Base-by-base conservation (phyloP, 306 rosid species). In the Quercus dentata region DNA sequence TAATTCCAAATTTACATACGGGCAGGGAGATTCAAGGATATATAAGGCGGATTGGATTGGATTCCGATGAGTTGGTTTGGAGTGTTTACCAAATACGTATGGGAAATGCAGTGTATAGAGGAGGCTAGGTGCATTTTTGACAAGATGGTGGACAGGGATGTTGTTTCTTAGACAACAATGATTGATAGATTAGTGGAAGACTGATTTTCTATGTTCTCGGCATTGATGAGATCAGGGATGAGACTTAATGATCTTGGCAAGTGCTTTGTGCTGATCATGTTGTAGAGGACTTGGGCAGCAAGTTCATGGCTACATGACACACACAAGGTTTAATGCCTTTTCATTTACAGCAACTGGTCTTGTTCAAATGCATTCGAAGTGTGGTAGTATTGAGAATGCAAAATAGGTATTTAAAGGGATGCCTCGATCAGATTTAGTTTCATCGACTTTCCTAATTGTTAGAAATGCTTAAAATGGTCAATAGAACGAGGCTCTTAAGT, bases 401-500 rank as follows among this genome's bases (percentile, higher is more conserved):
- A 25, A 87, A 76, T 86, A 71, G 80, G 90, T 87, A 69, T 90
- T 92, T 75, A 52, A 74, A 54, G 84, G 68, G 76, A 84, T 41
- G 79, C 88, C 88, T 72, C 41, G 20, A 30, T 91, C 90, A 13
- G 93, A 90, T 84, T 81, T 92, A 82, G 88, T 87, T 67, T 87
- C 94, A 0, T 90, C 91, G 93, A 92, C 97, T 74, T 87, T 91
- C 82, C 81, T 92, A 63, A 87, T 90, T 74, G 85, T 78, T 74
- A 94, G 97, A 28, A 71, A 84, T 81, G 90, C 93, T 86, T 94
- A 88, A 76, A 85, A 88, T 72, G 94, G 97, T 78, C 87, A 88
- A 78, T 86, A 89, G 1, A 68, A 87, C 5, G 71, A 81, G 84
- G 87, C 94, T 68, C 91, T 92, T 79, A 70, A 44, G 84, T 81